These are phyloP conservation scores for Penicillium capsulatum DNA, from an alignment of 2,329 filamentous ascomycete species.

Conservation along the genomic window DNA sequence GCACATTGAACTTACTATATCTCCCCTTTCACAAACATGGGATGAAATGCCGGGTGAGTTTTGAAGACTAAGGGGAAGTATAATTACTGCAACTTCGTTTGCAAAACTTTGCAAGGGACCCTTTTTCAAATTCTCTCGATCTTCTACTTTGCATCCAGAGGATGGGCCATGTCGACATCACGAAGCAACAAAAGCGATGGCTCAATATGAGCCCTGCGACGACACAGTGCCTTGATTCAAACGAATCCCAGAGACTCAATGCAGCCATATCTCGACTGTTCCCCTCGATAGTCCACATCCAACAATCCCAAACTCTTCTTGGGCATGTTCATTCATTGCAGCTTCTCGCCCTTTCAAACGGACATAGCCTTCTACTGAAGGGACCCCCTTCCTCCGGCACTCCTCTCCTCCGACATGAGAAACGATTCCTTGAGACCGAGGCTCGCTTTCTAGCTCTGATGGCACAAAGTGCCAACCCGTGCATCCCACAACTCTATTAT, in stretches of 20 bases:
- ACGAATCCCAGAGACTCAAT: conserved; percentile 25
- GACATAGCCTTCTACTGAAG: conserved; percentile 37
- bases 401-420: conserved; percentile 40
- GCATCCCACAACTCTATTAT: conserved; percentile 37
- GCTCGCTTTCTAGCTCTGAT: conserved; percentile 38
- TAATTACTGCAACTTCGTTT: too few relatives aligned
- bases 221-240: background rate
- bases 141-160: too few relatives aligned
- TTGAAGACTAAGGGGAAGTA: too few relatives aligned
- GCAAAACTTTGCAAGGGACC: too few relatives aligned
- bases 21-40: too few relatives aligned
- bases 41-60: too few relatives aligned
- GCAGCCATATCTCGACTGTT: conserved; percentile 32
- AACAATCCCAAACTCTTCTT: conserved; percentile 19
- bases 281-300: conserved; percentile 29
- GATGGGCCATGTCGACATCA: too few relatives aligned
- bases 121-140: too few relatives aligned
- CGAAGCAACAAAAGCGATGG: conserved; percentile 1
- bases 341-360: conserved; percentile 38
- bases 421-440: conserved; percentile 39
- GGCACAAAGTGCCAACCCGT: conserved; percentile 29
- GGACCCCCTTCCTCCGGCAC: conserved; percentile 32
- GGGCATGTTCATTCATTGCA: conserved; percentile 37
- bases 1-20: too few relatives aligned
- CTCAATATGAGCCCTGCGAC: background rate